Evolutionary conservation across 495 filamentous ascomycete species (phyloP), one percentile per base, ranked within the genome.

Genomic region (Aspergillus baeticus): DNA sequence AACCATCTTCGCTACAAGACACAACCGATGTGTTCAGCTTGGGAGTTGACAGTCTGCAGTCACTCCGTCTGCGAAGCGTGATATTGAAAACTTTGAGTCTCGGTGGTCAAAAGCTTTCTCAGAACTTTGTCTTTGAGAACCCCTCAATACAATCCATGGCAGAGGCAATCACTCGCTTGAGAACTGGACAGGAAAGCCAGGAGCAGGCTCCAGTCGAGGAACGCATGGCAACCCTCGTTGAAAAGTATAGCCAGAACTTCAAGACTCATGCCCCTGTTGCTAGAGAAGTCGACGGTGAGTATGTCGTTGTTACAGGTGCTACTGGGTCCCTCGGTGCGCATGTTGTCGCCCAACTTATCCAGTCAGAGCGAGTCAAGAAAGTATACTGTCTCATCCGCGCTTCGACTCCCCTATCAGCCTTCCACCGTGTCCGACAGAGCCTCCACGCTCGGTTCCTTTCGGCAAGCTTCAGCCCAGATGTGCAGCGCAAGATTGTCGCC

Each of bases 311-410:
- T 10, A 87, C 84, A 1, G 84, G 84, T n/a, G 81, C 78, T n/a
- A 88, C 84, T n/a, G 84, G 84, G 1, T 73, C 80, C 1, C 69
- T 88, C 5, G 84, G 84, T 5, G 73, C 78, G 2, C 78, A 86
- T 51, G 69, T 87, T 13, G 75, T 84, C 1, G 44, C 71, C 47
- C 68, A 72, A 26, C 65, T 84, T 3, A 54, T 55, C 1, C 55
- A 51, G 10, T 37, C 51, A 0, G 35, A 64, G 1, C 20, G 42
- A 5, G 65, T 82, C 2, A 47, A 29, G 6, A 69, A 62, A 6
- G 71, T 87, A 5, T 76, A 78, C 59, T 86, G 82, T 61, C 71
- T 86, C 18, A 76, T 85, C 33, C 79, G 83, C 14, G 81, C 77
- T n/a, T 49, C 67, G 10, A 69, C 72, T 13, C 13, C 43, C 5